Conservation (phyloP, 2,329 filamentous ascomycete species). For the Calonectria fujianensis region DNA sequence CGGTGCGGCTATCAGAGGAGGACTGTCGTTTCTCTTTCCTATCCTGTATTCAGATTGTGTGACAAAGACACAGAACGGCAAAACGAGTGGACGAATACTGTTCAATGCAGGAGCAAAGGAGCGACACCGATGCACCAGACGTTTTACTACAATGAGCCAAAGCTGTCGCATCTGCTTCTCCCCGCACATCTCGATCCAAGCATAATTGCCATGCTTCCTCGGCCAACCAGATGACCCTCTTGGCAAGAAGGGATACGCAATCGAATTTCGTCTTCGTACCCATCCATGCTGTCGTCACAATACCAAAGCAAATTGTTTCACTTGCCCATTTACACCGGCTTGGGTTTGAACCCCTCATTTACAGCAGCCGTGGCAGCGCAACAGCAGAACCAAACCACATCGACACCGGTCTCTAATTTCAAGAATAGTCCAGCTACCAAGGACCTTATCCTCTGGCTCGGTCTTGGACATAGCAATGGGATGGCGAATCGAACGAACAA, state of each 20-base stretch:
- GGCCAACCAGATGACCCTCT: background rate
- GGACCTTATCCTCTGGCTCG: background rate
- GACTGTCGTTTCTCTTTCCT: constrained; percentile 14
- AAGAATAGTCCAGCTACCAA: background rate
- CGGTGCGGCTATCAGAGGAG: background rate
- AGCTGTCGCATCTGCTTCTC: constrained; percentile 4
- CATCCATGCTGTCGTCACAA: background rate
- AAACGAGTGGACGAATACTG: constrained; percentile 4
- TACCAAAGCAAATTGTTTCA: constrained; percentile 3
- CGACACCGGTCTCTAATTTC: background rate
- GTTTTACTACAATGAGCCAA: constrained; percentile 16
- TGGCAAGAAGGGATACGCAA: constrained; percentile 1
- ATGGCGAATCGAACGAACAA: constrained; percentile 38
- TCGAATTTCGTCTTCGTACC: constrained; percentile 11
- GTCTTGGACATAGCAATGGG: constrained; percentile 1
- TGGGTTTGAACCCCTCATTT: background rate
- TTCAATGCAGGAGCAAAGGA: constrained; percentile 3
- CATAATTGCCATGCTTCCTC: background rate
- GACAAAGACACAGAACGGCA: constrained; percentile 2
- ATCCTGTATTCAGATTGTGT: background rate
- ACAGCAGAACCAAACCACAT: background rate
- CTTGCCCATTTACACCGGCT: constrained; percentile 7
- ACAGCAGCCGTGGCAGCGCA: background rate
- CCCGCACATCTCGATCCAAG: constrained; percentile 12
- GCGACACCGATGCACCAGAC: background rate